Percentiles rank a stretch among this genome's conserved stretches.
phyloP scores from a whole-genome alignment of 2,329 filamentous ascomycete genomes.

The Trichoderma polysporum region DNA sequence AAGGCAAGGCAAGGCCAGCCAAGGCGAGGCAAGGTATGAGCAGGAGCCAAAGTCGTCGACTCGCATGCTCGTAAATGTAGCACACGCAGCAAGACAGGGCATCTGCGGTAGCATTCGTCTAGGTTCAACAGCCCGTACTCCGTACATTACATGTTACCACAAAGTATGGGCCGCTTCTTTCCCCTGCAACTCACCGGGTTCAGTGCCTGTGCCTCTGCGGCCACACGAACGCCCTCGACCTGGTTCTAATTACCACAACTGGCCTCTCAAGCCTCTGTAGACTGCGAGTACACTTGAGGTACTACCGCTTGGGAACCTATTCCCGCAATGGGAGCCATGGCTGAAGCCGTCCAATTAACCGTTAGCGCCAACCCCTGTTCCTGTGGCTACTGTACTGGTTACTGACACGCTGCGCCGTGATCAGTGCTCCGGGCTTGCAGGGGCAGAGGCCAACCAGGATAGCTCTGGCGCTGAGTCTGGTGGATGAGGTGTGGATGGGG shows the following conservation, averaged over 20 bases:
- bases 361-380: slow-evolving; percentile 18
- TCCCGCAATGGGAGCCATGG: not conserved
- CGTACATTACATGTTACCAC: not conserved
- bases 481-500: slow-evolving; percentile 8
- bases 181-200: too few relatives aligned
- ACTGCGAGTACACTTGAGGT: not conserved
- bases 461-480: not conserved
- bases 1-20: not conserved
- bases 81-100: not conserved
- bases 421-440: slow-evolving; percentile 17
- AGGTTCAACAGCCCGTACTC: not conserved
- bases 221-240: too few relatives aligned
- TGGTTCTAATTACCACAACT: too few relatives aligned
- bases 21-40: not conserved
- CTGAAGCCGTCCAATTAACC: slow-evolving; percentile 12
- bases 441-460: slow-evolving; percentile 5
- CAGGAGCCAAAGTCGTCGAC: not conserved
- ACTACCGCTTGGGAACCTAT: not conserved
- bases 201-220: too few relatives aligned
- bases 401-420: slow-evolving; percentile 1
- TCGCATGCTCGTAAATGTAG: not conserved
- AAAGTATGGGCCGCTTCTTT: not conserved
- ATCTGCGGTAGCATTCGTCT: slow-evolving; percentile 9
- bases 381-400: not conserved
- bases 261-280: too few relatives aligned